Base-by-base conservation (phyloP, 495 filamentous ascomycete species). In the Amniculicola lignicola region DNA sequence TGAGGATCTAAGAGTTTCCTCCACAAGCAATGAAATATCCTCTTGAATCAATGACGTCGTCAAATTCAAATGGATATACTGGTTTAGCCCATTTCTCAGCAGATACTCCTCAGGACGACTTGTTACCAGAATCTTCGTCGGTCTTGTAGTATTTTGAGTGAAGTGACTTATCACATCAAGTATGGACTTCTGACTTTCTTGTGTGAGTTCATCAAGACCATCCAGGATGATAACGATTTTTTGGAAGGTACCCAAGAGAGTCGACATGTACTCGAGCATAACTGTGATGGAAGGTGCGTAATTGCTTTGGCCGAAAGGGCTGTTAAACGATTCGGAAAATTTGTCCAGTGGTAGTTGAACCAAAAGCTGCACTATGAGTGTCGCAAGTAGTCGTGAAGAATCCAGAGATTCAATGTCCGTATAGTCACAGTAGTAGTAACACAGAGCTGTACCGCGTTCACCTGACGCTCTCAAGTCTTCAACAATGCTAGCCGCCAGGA, bases 391-490 rank as follows among this genome's bases (percentile, higher is more conserved):
- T 27, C n/a, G n/a, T 10, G 7, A 9, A 24, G 44, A 7, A 29
- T 59, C 51, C 16, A 61, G 29, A n/a, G 61, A 50, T 6, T 1
- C 10, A 5, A n/a, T 7, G 24, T 64, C 51, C 5, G 56, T 44
- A n/a, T 57, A 64, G 36, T 64, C 51, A 41, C 43, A 64, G 45
- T 64, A 64, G 31, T 64, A 46, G 38, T 51, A 60, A n/a, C 36
- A 45, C 1, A 63, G 2, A 12, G 29, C 23, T 7, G 51, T 24
- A 3, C 10, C 14, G 3, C 15, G 14, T n/a, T 10, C 22, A 23
- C 11, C 5, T 0, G 21, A 15, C 23, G 4, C 18, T 15, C 11
- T 3, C 12, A 62, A 21, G n/a, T 38, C 29, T 15, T 65, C 42
- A 1, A 55, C 24, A 2, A 59, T 24, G 18, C 37, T 51, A 11